Percentiles rank a stretch among this genome's conserved stretches.
Evolutionary conservation across 345 rosid species (phyloP).

Genomic region (Gossypium herbaceum): DNA sequence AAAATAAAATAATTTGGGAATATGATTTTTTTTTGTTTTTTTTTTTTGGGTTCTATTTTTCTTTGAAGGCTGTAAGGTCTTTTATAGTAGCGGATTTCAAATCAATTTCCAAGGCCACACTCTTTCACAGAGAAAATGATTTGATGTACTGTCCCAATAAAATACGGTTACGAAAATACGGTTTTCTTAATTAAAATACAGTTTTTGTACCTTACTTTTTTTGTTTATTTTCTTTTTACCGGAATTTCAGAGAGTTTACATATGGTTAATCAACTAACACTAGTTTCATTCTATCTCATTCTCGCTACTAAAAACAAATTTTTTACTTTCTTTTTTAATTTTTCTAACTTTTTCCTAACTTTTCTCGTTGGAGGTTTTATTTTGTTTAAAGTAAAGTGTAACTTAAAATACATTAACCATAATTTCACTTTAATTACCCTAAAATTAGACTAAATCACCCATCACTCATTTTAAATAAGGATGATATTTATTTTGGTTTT

Average conservation of each 20-base stretch:
- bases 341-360: too few relatives aligned
- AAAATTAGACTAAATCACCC: too few relatives aligned
- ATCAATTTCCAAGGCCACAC: constrained; percentile 18
- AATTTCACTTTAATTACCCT: too few relatives aligned
- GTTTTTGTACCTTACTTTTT: background rate
- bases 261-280: background rate
- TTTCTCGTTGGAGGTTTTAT: too few relatives aligned
- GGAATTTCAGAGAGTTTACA: background rate
- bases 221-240: background rate
- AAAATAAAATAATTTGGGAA: constrained; percentile 7
- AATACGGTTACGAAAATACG: constrained; percentile 4
- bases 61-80: constrained; percentile 13
- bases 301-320: too few relatives aligned
- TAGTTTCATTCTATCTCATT: too few relatives aligned
- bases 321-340: too few relatives aligned
- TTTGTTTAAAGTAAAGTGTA: too few relatives aligned
- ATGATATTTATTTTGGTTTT: too few relatives aligned
- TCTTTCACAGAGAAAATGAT: background rate
- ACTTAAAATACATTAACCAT: too few relatives aligned
- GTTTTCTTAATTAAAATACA: background rate
- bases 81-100: constrained; percentile 29
- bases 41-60: background rate
- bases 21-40: background rate
- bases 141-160: background rate
- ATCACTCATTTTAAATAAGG: too few relatives aligned